Base-by-base conservation (phyloP, 768 basidiomycete species). In the Tephrocybe sp. region DNA sequence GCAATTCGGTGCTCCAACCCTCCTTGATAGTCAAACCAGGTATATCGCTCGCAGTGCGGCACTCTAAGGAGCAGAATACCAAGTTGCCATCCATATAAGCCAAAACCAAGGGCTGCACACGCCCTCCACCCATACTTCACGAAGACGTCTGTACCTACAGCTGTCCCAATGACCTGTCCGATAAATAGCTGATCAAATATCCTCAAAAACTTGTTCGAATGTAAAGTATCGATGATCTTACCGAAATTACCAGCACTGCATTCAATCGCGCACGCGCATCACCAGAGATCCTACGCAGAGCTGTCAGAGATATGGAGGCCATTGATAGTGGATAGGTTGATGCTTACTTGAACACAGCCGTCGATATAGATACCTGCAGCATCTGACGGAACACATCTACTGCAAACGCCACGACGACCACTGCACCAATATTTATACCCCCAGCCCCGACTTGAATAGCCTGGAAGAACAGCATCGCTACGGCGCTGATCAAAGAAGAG, bases 101-200 rank as follows among this genome's bases (percentile, higher is more conserved):
- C 82, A 36, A 88, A 53, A 36, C 75, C 74, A 18, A 86, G 68
- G 18, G 71, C 69, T 0, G 82, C 79, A 5, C 77, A 74, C 1
- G 84, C 73, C 12, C 77, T 73, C 85, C 86, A 88, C 8, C 87
- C 88, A 49, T 79, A 65, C n/a, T 68, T 53, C 18, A 82, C 73
- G 64, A 86, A 89, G 3, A 89, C 75, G n/a, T 72, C 58, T 0
- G 85, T 81, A 19, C 85, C 81, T 0, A 81, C 80, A 0, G 82
- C 71, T 1, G 86, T 87, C 9, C 88, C 88, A 59, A 84, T 81
- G 13, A 88, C 79, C 67, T 88, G 86, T 0, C 87, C 87, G n/a
- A 83, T 70, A 62, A 86, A 86, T 19, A 82, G 60, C 72, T 73
- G 39, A 37, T 19, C 3, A 37, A 19, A 6, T 37, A 5, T 19